Evolutionary conservation across 2,329 filamentous ascomycete species (phyloP).

Genomic region (Dichotomopilus funicola): DNA sequence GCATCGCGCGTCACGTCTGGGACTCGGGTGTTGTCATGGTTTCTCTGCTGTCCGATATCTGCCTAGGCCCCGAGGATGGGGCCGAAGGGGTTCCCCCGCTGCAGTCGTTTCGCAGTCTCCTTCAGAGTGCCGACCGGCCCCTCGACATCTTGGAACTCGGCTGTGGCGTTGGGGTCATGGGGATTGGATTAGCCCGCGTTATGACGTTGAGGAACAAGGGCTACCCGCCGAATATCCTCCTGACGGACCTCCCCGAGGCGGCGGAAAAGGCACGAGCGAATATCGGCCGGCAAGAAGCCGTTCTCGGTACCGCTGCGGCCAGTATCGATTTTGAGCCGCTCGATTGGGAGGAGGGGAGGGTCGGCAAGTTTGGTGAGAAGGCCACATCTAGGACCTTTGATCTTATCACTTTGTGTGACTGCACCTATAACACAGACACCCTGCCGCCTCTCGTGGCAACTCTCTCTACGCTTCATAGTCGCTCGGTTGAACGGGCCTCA

Average conservation of each 20-base stretch:
- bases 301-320: constrained; percentile 17
- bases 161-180: constrained; percentile 50
- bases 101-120: constrained; percentile 27
- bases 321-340: constrained; percentile 46
- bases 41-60: constrained; percentile 30
- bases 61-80: constrained; percentile 3
- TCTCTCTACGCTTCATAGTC: constrained; percentile 41
- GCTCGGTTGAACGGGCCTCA: constrained; percentile 10
- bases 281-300: constrained; percentile 30
- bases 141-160: constrained; percentile 49
- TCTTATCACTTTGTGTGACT: constrained; percentile 51
- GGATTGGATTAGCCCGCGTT: constrained; percentile 40
- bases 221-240: constrained; percentile 16
- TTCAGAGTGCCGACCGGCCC: constrained; percentile 22
- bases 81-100: constrained; percentile 12
- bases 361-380: constrained; percentile 38
- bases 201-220: background rate
- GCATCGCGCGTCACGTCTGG: constrained; percentile 55
- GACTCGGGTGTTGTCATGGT: constrained; percentile 47
- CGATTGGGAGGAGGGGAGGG: constrained; percentile 49
- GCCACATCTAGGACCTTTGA: constrained; percentile 42
- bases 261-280: constrained; percentile 44
- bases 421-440: constrained; percentile 55
- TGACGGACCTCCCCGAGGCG: constrained; percentile 52
- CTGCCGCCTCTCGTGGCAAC: constrained; percentile 49